Percentiles rank a stretch among this genome's conserved stretches.
These are phyloP conservation scores for Trichoderma harzianum DNA, from an alignment of 2,329 filamentous ascomycete species.

Conservation along the genomic window DNA sequence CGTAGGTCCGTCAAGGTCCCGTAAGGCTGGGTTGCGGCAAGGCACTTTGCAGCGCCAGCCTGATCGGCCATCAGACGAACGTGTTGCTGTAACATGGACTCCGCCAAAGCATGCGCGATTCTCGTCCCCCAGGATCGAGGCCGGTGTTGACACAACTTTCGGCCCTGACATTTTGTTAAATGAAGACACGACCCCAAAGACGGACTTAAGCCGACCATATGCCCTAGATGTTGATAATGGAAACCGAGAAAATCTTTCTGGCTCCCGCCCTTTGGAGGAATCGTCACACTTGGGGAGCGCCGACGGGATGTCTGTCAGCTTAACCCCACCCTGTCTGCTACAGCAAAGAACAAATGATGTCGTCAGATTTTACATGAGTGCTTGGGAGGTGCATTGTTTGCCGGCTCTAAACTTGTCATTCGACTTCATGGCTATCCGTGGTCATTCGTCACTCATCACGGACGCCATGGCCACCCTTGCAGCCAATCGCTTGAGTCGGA, in stretches of 20 bases:
- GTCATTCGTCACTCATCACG: not conserved
- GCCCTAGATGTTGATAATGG: not conserved
- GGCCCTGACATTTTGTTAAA: not conserved
- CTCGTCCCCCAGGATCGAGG: not conserved
- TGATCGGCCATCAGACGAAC: too few relatives aligned
- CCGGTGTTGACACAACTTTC: too few relatives aligned
- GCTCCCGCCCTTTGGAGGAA: not conserved
- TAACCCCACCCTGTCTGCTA: not conserved
- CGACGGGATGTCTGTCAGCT: not conserved
- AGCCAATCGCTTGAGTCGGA: not conserved
- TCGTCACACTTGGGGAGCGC: not conserved
- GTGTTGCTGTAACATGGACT: not conserved
- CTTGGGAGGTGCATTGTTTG: not conserved
- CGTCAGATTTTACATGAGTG: not conserved
- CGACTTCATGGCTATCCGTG: not conserved
- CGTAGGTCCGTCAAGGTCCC: not conserved
- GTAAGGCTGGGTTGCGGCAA: not conserved
- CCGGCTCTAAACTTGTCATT: not conserved
- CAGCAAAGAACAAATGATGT: not conserved
- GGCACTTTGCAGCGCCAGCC: not conserved
- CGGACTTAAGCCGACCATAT: not conserved
- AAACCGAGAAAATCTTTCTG: not conserved
- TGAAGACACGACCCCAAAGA: not conserved
- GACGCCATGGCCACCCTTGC: not conserved
- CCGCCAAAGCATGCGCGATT: not conserved